Evolutionary conservation across 2,329 filamentous ascomycete genomes (phyloP).

Genomic region (Rhynchosporium secalis): DNA sequence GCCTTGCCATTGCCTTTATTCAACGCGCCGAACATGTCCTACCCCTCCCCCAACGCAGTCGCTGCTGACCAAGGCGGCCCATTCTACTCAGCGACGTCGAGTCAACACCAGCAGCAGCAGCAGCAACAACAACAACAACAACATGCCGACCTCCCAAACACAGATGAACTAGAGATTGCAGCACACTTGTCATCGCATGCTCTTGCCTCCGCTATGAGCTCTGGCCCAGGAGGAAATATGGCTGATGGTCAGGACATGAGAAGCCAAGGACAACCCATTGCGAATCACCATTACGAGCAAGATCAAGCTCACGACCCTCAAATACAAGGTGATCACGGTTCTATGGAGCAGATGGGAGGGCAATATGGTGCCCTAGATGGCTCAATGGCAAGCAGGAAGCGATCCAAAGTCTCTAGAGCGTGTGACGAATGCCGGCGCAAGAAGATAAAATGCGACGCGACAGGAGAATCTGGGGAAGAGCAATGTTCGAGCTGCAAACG

Average conservation of each 20-base stretch:
- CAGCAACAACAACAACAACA: constrained; percentile 35
- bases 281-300: constrained; percentile 40
- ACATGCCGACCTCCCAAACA: constrained; percentile 33
- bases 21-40: constrained; percentile 37
- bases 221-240: constrained; percentile 41
- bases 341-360: constrained; percentile 45
- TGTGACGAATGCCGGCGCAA: constrained; percentile 89
- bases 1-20: constrained; percentile 25
- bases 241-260: constrained; percentile 41
- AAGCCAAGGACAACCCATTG: constrained; percentile 39
- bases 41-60: constrained; percentile 37
- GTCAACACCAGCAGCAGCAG: constrained; percentile 27
- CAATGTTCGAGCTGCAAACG: constrained; percentile 82
- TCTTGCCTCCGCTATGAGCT: constrained; percentile 46
- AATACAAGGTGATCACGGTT: constrained; percentile 29
- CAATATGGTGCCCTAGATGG: constrained; percentile 46
- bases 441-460: constrained; percentile 86
- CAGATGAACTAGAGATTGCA: constrained; percentile 48
- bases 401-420: constrained; percentile 83
- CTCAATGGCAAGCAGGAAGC: constrained; percentile 62
- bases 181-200: constrained; percentile 48
- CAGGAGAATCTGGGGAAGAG: constrained; percentile 69
- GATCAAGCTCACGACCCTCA: constrained; percentile 35
- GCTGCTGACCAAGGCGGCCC: constrained; percentile 34
- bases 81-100: constrained; percentile 34